These are phyloP conservation scores for Boletus barrowsii DNA, from an alignment of 768 basidiomycete genomes.

Conservation along the genomic window DNA sequence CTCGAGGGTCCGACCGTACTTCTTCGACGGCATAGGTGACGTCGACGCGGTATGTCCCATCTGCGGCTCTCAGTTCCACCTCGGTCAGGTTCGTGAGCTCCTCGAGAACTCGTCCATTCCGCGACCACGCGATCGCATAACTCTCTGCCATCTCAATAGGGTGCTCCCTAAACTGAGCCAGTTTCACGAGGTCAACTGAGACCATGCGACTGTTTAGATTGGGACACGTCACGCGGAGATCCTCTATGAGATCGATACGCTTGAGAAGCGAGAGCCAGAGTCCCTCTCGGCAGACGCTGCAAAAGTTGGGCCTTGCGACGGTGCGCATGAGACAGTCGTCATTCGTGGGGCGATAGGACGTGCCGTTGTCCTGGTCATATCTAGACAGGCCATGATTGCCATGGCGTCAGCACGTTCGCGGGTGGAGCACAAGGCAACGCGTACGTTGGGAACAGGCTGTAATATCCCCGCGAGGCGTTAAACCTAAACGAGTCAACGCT, in stretches of 20 bases:
- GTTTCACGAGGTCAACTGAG: conserved; percentile 52
- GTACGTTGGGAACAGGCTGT: conserved; percentile 73
- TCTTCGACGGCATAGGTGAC: conserved; percentile 57
- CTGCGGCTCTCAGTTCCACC: conserved; percentile 37
- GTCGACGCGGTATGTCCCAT: conserved; percentile 44
- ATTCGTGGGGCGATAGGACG: conserved; percentile 78
- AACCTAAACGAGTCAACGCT: conserved; percentile 45
- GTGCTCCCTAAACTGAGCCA: conserved; percentile 52
- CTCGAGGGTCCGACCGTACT: conserved; percentile 47
- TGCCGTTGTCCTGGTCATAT: conserved; percentile 54
- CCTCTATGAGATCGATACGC: conserved; percentile 61
- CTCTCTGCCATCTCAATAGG: conserved; percentile 37
- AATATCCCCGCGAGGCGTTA: conserved; percentile 50
- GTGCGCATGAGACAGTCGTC: conserved; percentile 81
- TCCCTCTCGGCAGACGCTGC: conserved; percentile 69
- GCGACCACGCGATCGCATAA: conserved; percentile 57
- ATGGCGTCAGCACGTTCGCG: not conserved
- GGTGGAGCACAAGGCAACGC: conserved; percentile 17
- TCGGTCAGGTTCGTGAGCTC: conserved; percentile 50
- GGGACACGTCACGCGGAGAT: conserved; percentile 40
- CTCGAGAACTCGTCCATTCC: conserved; percentile 42
- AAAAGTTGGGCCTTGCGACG: conserved; percentile 68
- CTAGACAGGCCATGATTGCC: conserved; percentile 30
- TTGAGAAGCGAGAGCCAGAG: conserved; percentile 67
- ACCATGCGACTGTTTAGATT: conserved; percentile 34